Conservation (phyloP, 179 eudicot genomes). For the Carnegiea gigantea region DNA sequence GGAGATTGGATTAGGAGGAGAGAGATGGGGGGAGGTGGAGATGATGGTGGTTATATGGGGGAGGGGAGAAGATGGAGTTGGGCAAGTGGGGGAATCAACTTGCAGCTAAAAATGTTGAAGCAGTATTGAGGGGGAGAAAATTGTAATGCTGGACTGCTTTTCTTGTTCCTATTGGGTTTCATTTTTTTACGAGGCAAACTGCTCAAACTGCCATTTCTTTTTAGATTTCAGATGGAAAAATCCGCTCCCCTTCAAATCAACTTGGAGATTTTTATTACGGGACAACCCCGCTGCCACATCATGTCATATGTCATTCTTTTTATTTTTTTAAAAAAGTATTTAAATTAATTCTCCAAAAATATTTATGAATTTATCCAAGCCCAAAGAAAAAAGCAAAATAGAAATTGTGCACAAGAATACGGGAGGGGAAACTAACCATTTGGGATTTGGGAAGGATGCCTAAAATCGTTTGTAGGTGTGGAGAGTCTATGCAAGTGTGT, state of each 20-base stretch:
- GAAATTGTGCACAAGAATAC: background rate
- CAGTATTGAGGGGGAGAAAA: background rate
- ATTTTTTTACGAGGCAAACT: slow-evolving; percentile 24
- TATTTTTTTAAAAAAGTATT: background rate
- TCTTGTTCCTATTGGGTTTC: background rate
- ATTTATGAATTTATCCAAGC: background rate
- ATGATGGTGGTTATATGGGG: slow-evolving; percentile 6
- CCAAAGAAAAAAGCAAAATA: background rate
- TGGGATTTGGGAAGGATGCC: background rate
- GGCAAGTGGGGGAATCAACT: slow-evolving; percentile 40
- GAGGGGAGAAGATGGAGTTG: background rate
- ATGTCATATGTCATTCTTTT: background rate
- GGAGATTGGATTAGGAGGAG: background rate
- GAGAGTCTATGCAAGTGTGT: background rate
- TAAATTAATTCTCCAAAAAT: background rate
- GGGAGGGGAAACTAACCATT: background rate
- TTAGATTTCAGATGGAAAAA: background rate
- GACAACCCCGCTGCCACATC: background rate
- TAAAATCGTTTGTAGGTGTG: background rate
- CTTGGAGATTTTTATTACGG: background rate
- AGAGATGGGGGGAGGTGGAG: slow-evolving; percentile 1
- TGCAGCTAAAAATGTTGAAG: slow-evolving; percentile 28
- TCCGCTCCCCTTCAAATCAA: background rate
- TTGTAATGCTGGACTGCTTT: background rate
- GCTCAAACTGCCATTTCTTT: slow-evolving; percentile 22